Percentiles rank a stretch among this genome's conserved stretches.
These are phyloP conservation scores for Daldinia loculata DNA, from an alignment of 495 filamentous ascomycete genomes.

Conservation along the genomic window DNA sequence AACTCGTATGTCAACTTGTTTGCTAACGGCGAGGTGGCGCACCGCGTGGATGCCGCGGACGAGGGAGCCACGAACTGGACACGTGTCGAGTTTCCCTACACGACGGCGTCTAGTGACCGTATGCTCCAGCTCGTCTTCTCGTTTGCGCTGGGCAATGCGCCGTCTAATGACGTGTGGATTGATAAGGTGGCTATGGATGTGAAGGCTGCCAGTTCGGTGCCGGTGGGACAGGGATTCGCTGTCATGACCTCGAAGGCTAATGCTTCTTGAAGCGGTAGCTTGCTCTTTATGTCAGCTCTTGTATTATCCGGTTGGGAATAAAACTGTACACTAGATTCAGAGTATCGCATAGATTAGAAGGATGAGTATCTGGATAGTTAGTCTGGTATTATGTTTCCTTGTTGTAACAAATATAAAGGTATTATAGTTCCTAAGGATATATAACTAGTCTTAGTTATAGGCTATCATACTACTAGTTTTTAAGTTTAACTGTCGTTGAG, in stretches of 20 bases:
- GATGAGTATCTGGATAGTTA: neutral
- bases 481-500: neutral
- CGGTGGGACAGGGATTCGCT: neutral
- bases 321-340: neutral
- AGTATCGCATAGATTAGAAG: slow-evolving; percentile 1
- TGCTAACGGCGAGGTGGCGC: slow-evolving; percentile 35
- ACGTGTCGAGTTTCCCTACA: slow-evolving; percentile 26
- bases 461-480: neutral
- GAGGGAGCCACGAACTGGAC: slow-evolving; percentile 17
- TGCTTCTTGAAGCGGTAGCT: neutral
- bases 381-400: neutral
- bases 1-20: slow-evolving; percentile 28
- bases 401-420: neutral
- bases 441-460: neutral
- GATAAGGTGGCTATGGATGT: slow-evolving; percentile 32
- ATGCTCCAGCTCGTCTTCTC: slow-evolving; percentile 34
- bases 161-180: slow-evolving; percentile 33
- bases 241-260: neutral
- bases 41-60: slow-evolving; percentile 23
- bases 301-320: neutral
- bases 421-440: neutral
- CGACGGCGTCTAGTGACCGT: neutral
- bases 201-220: slow-evolving; percentile 1
- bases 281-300: neutral
- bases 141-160: slow-evolving; percentile 24